Base-by-base conservation (phyloP, 768 basidiomycete species). In the Leccinum subgranulosum region DNA sequence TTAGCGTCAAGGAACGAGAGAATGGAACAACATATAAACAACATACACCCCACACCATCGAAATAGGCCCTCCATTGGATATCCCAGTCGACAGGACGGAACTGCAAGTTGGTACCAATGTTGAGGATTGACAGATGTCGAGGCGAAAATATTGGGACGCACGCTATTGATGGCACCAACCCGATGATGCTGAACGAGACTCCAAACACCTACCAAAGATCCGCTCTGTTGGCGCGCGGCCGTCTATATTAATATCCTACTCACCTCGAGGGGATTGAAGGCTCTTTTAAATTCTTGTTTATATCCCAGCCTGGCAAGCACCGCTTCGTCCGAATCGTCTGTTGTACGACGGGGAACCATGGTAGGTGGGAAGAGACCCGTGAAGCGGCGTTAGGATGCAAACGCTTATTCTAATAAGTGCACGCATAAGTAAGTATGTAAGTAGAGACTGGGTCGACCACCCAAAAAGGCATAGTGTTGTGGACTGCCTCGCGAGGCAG, bases 101-200 rank as follows among this genome's bases (percentile, higher is more conserved):
- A 14, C 77, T 79, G 51, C 6, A 19, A 54, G 51, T 41, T 28
- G 14, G n/a, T 6, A 21, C 15, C 31, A 23, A 23, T 27, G 45
- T 12, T 46, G 23, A 46, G 34, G 41, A 48, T 52, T 27, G n/a
- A 1, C 1, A n/a, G 6, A 41, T n/a, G 31, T 10, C 9, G 4
- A 41, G 4, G 15, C 14, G 28, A n/a, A 54, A 39, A 61, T 65
- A 23, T 45, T 61, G 14, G 53, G 39, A 72, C 79, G 10, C 58
- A 83, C 68, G 85, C 81, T 47, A 87, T 85, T 0, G 86, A 80
- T 17, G 80, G 85, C 3, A 86, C 78, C 15, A 88, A 64, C 0
- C 87, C 86, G 52, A 88, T 85, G 56, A 87, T 84, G 5, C 83
- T 84, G 68, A 88, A 88, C 0, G 81, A 81, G 21, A 88, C 75